Evolutionary conservation across 2,329 filamentous ascomycete genomes (phyloP), one percentile per base, ranked within the genome.

Genomic region (Cladorrhinum sp.): DNA sequence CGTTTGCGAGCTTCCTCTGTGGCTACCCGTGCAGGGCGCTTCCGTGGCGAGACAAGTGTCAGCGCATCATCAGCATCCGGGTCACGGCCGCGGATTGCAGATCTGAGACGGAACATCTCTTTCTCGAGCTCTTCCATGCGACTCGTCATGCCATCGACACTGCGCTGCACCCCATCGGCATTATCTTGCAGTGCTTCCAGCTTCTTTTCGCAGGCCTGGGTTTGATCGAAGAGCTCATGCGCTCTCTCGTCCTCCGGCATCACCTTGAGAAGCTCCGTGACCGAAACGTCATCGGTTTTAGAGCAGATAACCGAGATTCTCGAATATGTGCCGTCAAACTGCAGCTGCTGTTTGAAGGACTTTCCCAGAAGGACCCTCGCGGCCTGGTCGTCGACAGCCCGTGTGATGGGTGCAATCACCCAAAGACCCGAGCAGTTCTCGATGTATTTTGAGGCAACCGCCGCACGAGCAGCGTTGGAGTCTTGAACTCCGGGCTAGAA

Each of bases 281-380:
- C 67, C 1, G 74, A 71, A 1, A 88, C 84, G 49, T 87, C 83
- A 67, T 88, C 86, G 0, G 83, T 83, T 67, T 86, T 87, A 5
- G 78, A 81, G 66, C 84, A 87, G 18, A 88, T 82, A 60, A 87
- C 86, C 0, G 82, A 85, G 1, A 87, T 74, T 1, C 72, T 76
- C 2, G 74, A 77, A 51, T 82, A 82, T 0, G 73, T 78, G 0
- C 81, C 80, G 59, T 87, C 85, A 64, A 82, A 81, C 58, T 86
- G 82, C 7, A 87, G 71, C 63, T 87, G 85, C 0, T 79, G 75
- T 63, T 80, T 83, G 72, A 86, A 86, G 0, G 77, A 75, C 12
- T 82, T 75, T 0, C 83, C 82, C 2, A 87, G 73, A 0, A 88
- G 72, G 1, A 74, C 77, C 58, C 83, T 81, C 0, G 85, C 83